Evolutionary conservation across 305 asterid genomes (phyloP).

Genomic region (Plantago coronopus): DNA sequence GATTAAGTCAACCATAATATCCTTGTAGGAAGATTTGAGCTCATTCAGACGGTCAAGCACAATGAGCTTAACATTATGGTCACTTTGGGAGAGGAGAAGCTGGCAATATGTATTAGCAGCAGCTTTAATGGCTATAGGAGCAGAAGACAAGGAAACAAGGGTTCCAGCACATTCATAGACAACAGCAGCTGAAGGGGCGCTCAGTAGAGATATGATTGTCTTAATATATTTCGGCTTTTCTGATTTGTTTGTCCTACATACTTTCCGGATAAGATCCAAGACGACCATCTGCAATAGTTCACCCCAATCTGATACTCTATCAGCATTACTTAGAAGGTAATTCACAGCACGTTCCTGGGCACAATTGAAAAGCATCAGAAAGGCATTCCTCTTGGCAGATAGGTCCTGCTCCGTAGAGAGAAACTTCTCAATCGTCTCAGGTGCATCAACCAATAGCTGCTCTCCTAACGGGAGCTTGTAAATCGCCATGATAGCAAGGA

Average conservation of each 20-base stretch:
- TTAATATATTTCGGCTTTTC: slow-evolving; percentile 90
- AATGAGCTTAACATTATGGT: slow-evolving; percentile 86
- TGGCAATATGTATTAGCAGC: slow-evolving; percentile 94
- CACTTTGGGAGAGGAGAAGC: slow-evolving; percentile 92
- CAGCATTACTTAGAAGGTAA: slow-evolving; percentile 75
- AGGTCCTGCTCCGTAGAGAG: slow-evolving; percentile 80
- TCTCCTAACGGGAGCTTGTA: slow-evolving; percentile 89
- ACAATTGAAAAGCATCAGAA: slow-evolving; percentile 90
- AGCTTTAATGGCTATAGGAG: slow-evolving; percentile 92
- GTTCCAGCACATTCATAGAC: slow-evolving; percentile 96
- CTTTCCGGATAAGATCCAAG: slow-evolving; percentile 81
- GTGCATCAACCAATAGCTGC: slow-evolving; percentile 91
- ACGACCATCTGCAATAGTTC: slow-evolving; percentile 92
- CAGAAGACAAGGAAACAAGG: slow-evolving; percentile 87
- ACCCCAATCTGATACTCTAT: slow-evolving; percentile 85
- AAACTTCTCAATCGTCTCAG: slow-evolving; percentile 79
- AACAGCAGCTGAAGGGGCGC: slow-evolving; percentile 86
- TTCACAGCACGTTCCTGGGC: slow-evolving; percentile 89
- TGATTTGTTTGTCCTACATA: slow-evolving; percentile 82
- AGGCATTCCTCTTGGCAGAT: slow-evolving; percentile 89
- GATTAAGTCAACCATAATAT: slow-evolving; percentile 82
- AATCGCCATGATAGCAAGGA: slow-evolving; percentile 91
- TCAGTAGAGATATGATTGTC: slow-evolving; percentile 76
- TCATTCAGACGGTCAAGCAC: slow-evolving; percentile 91
- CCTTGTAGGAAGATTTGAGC: slow-evolving; percentile 74